Evolutionary conservation across 139 green algal genomes (phyloP), one percentile per base, ranked within the genome.

Genomic region (Diplosphaera chodatii): DNA sequence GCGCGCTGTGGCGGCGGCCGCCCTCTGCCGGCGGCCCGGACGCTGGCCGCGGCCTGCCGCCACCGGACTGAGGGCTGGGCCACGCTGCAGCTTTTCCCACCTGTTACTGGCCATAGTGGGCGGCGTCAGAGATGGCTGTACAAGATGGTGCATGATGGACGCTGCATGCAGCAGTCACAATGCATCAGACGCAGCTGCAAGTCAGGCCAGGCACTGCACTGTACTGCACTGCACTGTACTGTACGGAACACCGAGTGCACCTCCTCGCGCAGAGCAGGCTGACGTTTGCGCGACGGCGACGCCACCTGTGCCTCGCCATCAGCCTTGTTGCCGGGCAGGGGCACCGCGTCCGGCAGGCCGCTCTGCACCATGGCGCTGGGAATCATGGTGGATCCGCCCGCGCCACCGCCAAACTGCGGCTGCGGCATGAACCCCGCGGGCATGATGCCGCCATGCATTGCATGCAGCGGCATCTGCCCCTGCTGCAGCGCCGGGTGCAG

Each of bases 401-500:
- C 48, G 48, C 48, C 48, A 18, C 16, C 48, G 48, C 48, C 48
- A 25, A 10, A 10, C n/a, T n/a, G n/a, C 22, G 25, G 16, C 48
- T 59, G 48, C 48, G 48, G 48, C 48, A 59, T 59, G 48, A 59
- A 59, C 16, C 48, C 48, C 18, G 48, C 13, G 3, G 48, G 48
- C 16, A 59, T 25, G 10, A 10, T 18, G 48, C 48, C 48, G 13
- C 13, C 13, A 25, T 59, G 48, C 48, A 59, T 10, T 25, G 48
- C 48, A 18, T 59, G 48, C 48, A 59, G 48, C 13, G 48, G 48
- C 18, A 59, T 18, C 48, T 59, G 48, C 15, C 32, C 59, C 63
- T 75, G 70, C 32, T 34, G 27, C 29, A 30, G 70, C 18, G 10
- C 48, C 34, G 33, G 70, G 32, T 63, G 27, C 29, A 28, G 70